These are phyloP conservation scores for Microcera coccophila DNA, from an alignment of 2,329 filamentous ascomycete species.

Conservation along the genomic window DNA sequence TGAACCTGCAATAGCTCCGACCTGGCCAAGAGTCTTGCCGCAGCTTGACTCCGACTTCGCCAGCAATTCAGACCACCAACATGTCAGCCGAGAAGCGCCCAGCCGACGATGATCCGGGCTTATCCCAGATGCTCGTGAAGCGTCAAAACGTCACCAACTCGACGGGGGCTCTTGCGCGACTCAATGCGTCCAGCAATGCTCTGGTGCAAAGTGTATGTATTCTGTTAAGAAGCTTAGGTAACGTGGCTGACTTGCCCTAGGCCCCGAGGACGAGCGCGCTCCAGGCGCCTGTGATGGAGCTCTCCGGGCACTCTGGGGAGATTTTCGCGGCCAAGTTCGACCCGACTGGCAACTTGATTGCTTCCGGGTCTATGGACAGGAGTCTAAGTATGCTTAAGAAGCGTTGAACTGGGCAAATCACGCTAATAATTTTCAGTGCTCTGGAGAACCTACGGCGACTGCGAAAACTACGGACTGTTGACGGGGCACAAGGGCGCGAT, in stretches of 20 bases:
- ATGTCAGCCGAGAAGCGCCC: constrained; percentile 94
- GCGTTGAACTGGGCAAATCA: not conserved
- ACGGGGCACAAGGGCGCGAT: constrained; percentile 88
- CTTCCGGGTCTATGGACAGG: constrained; percentile 94
- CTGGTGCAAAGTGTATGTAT: constrained; percentile 49
- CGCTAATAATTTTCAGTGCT: constrained; percentile 57
- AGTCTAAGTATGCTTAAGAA: constrained; percentile 8
- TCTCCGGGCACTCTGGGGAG: constrained; percentile 78
- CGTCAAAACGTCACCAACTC: constrained; percentile 66
- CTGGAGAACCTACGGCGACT: constrained; percentile 88
- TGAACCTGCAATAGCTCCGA: constrained; percentile 13
- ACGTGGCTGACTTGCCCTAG: constrained; percentile 42
- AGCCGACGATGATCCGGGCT: constrained; percentile 77
- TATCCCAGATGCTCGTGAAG: constrained; percentile 81
- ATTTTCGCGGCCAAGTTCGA: constrained; percentile 90
- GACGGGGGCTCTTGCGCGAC: constrained; percentile 46
- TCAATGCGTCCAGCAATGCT: constrained; percentile 48
- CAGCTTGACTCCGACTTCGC: not conserved
- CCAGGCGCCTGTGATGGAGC: constrained; percentile 89
- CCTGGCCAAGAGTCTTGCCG: too few species aligned
- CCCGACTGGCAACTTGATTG: constrained; percentile 80
- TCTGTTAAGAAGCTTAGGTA: too few species aligned
- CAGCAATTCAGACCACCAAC: constrained; percentile 9
- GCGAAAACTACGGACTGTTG: constrained; percentile 88
- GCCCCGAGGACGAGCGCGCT: constrained; percentile 75